Percentiles rank a stretch among this genome's conserved stretches.
phyloP scores from a whole-genome alignment of 441 rosid species.

The Adansonia rubrostipa region DNA sequence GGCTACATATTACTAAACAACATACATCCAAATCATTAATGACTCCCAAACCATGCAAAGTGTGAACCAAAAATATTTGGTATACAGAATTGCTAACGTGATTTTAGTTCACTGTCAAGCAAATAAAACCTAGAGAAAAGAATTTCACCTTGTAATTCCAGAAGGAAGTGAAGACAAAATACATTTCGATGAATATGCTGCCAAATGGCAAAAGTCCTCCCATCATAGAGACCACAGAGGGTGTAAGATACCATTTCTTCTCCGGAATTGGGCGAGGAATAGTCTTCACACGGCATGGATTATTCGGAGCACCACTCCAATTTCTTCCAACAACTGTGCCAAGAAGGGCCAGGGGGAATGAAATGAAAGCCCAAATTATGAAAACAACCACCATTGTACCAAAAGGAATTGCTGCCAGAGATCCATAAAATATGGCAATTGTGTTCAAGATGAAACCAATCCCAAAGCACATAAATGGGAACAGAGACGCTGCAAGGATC shows the following conservation, averaged over 20 bases:
- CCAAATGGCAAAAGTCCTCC: slow-evolving; percentile 97
- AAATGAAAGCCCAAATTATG: slow-evolving; percentile 94
- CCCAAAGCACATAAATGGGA: slow-evolving; percentile 92
- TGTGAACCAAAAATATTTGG: not conserved
- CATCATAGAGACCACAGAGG: slow-evolving; percentile 89
- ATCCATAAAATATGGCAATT: slow-evolving; percentile 89
- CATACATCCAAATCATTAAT: not conserved
- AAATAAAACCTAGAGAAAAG: slow-evolving; percentile 7
- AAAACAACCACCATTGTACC: slow-evolving; percentile 98
- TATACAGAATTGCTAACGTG: not conserved
- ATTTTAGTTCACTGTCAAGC: not conserved
- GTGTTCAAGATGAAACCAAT: slow-evolving; percentile 91
- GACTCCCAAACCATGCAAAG: not conserved
- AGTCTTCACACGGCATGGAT: slow-evolving; percentile 98
- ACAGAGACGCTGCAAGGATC: slow-evolving; percentile 92
- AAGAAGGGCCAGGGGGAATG: slow-evolving; percentile 94
- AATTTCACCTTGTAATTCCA: slow-evolving; percentile 93
- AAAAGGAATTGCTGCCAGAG: slow-evolving; percentile 95
- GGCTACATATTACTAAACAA: not conserved
- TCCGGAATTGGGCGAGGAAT: slow-evolving; percentile 98
- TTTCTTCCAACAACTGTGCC: slow-evolving; percentile 96
- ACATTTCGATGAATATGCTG: slow-evolving; percentile 97
- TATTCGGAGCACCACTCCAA: slow-evolving; percentile 96
- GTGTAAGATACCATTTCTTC: slow-evolving; percentile 97
- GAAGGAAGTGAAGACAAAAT: slow-evolving; percentile 93